Evolutionary conservation across 108 stramenopile genomes (phyloP), one percentile per base, ranked within the genome.

Genomic region (Skeletonema costatum): DNA sequence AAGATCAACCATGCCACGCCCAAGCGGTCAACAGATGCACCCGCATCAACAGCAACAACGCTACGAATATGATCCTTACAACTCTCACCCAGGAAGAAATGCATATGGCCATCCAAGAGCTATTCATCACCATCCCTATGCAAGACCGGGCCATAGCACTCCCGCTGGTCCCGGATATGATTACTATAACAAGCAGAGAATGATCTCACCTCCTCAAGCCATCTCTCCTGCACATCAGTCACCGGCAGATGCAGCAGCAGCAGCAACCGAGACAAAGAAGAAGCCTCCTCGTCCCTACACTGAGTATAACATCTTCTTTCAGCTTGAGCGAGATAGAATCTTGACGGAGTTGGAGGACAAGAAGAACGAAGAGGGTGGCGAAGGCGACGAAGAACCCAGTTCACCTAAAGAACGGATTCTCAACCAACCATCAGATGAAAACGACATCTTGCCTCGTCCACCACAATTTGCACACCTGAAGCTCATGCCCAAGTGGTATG

Each of bases 271-370:
- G 6, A 56, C 53, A 29, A 56, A 56, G 53, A 58, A 78, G 58
- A 80, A 80, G 36, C 78, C 78, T 11, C 77, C 77, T 0, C 66
- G 78, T n/a, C 78, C 78, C 11, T 80, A 80, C 67, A 80, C 78
- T 1, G 78, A 80, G 41, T 80, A 80, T 50, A 80, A 80, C n/a
- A 80, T 80, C 2, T 80, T 80, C 78, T 80, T 80, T 48, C 78
- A 80, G 46, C 46, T 80, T 12, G 78, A 80, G 62, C 66, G 78
- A 19, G 78, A 80, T 48, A 66, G 78, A 25, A 80, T 80, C 25
- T 44, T 80, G 48, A 38, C 21, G 19, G 78, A 80, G 36, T 66
- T 80, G 50, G 78, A 80, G 42, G 60, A 80, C 13, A 36, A 68
- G 38, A 64, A 73, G 38, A 60, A 42, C 33, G 59, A 48, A 12